Evolutionary conservation across 2,329 filamentous ascomycete species (phyloP).

Genomic region (Calonectria pauciramosa): DNA sequence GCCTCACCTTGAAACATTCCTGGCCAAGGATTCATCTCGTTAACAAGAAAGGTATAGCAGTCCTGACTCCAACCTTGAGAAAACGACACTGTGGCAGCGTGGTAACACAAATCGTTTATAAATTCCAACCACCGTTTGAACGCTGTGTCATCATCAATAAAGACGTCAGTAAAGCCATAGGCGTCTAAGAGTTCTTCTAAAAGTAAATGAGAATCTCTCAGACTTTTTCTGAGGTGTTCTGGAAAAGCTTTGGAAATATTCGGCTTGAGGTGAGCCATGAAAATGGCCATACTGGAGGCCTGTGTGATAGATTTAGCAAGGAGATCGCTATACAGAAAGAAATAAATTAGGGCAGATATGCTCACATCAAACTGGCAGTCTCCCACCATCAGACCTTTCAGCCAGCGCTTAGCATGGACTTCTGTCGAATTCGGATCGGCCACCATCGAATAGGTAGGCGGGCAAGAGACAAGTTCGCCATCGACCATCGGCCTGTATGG

Average conservation of each 20-base stretch:
- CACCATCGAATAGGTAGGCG: neutral
- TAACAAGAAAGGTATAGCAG: neutral
- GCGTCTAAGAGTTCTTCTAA: neutral
- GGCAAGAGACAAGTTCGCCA: neutral
- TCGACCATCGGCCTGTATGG: neutral
- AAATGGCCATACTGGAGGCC: neutral
- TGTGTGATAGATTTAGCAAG: neutral
- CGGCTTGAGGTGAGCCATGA: neutral
- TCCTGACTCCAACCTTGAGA: neutral
- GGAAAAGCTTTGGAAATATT: neutral
- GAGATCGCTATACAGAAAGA: neutral
- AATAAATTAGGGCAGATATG: neutral
- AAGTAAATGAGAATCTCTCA: no score
- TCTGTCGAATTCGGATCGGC: neutral
- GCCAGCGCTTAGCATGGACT: neutral
- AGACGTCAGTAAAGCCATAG: neutral
- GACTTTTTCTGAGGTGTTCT: neutral
- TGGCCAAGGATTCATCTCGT: neutral
- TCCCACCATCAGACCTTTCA: neutral
- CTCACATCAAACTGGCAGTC: neutral
- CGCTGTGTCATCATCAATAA: neutral
- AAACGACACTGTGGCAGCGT: neutral
- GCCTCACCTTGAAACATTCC: neutral
- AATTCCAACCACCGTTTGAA: neutral
- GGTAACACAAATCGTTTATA: neutral